Percentiles rank a stretch among this genome's conserved stretches.
Evolutionary conservation across 2,329 filamentous ascomycete genomes (phyloP).

Genomic region (Mycocentrospora acerina): DNA sequence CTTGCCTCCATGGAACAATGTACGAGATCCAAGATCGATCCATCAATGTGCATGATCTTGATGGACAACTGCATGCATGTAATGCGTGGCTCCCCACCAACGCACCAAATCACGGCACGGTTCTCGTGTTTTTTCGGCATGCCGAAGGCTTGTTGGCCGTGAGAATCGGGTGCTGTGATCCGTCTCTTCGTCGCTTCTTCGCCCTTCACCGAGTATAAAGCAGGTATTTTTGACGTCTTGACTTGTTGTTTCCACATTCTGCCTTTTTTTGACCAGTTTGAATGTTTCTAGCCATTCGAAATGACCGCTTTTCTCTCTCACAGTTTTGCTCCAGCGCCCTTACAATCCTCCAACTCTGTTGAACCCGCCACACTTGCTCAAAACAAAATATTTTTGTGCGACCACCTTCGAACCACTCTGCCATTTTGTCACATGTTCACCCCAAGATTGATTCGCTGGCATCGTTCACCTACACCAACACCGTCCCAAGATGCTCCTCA

Average conservation of each 20-base stretch:
- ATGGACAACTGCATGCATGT: conserved; percentile 1
- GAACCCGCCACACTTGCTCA: too few relatives aligned
- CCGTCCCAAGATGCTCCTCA: neutral
- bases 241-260: too few relatives aligned
- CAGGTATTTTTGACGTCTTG: too few relatives aligned
- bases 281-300: too few relatives aligned
- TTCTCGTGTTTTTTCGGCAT: conserved; percentile 10
- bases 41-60: conserved; percentile 9
- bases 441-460: neutral
- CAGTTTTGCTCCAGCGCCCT: too few relatives aligned
- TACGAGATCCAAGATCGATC: conserved; percentile 1
- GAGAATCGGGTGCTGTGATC: conserved; percentile 3
- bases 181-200: conserved; percentile 21
- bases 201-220: conserved; percentile 7
- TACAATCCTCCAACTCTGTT: too few relatives aligned
- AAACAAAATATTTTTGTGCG: too few relatives aligned
- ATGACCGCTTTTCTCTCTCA: too few relatives aligned
- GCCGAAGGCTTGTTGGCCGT: conserved; percentile 6
- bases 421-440: too few relatives aligned
- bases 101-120: conserved; percentile 8
- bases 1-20: conserved; percentile 13
- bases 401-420: too few relatives aligned
- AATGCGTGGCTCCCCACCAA: neutral
- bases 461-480: neutral
- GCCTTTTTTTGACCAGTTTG: too few relatives aligned